Evolutionary conservation across 2,329 filamentous ascomycete species (phyloP).

Genomic region (Biscogniauxia marginata): DNA sequence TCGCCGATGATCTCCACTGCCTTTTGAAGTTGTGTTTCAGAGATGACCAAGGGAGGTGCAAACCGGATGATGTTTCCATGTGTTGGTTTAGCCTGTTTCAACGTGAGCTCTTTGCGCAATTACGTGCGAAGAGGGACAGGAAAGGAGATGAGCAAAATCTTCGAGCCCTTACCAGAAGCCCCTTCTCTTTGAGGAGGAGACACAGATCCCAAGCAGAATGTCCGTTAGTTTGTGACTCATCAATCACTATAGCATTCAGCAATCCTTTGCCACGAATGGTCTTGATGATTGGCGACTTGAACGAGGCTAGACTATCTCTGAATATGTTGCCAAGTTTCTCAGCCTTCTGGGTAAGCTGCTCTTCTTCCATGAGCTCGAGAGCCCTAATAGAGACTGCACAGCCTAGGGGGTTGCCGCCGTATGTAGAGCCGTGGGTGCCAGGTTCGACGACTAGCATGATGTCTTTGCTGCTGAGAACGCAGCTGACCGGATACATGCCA

Average conservation of each 20-base stretch:
- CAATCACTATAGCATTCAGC: constrained; percentile 93
- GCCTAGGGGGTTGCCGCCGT: constrained; percentile 93
- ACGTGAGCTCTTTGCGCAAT: constrained; percentile 25
- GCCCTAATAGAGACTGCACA: constrained; percentile 95
- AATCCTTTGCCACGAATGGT: constrained; percentile 87
- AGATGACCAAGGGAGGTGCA: constrained; percentile 94
- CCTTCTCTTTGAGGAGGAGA: constrained; percentile 92
- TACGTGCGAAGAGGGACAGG: constrained; percentile 5
- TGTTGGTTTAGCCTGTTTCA: constrained; percentile 84
- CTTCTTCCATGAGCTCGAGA: constrained; percentile 89
- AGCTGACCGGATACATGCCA: constrained; percentile 98
- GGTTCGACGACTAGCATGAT: constrained; percentile 96
- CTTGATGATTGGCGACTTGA: constrained; percentile 79
- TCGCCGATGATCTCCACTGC: constrained; percentile 78
- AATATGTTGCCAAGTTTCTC: constrained; percentile 80
- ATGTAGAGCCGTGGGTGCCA: constrained; percentile 97
- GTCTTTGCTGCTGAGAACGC: constrained; percentile 82
- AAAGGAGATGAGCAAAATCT: constrained; percentile 20
- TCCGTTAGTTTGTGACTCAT: constrained; percentile 81
- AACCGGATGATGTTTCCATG: constrained; percentile 98
- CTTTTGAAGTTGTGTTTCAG: constrained; percentile 77
- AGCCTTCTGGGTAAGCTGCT: constrained; percentile 80
- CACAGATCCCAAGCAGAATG: constrained; percentile 95
- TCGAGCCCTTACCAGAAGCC: constrained; percentile 68
- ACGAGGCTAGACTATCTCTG: constrained; percentile 70